Evolutionary conservation across 2,329 filamentous ascomycete species (phyloP), one percentile per base, ranked within the genome.

Genomic region (Cercospora sp.): DNA sequence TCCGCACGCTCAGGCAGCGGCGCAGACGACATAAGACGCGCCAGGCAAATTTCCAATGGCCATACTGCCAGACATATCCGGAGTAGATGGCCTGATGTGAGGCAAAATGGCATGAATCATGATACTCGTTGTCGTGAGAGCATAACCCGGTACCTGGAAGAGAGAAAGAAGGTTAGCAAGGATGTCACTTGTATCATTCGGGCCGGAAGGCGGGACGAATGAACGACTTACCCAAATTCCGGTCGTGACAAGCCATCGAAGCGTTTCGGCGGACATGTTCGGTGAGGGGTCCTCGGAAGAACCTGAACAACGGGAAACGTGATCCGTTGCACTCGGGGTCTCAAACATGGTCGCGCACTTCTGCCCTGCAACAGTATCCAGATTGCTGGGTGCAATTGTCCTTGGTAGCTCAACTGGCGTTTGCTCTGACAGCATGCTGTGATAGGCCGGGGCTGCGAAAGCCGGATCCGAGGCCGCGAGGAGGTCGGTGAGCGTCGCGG

Each of bases 401-500:
- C 53, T 60, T 13, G 12, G 28, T 23, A 28, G 26, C 58, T 57
- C 58, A 10, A 8, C 53, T 23, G 20, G 58, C 18, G 33, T 66
- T 23, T 30, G 23, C 20, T 59, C 65, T 51, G 65, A 30, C 12
- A 55, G 51, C 12, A 45, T 16, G 53, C 36, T 30, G 42, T 67
- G 45, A 26, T 64, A 60, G 63, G 61, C 20, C 36, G 66, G 45
- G 31, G 55, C 60, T 31, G 39, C 33, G 20, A 1, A 16, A 61
- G 31, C 59, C 33, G 59, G 2, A 31, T 58, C 53, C 20, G 64
- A 61, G 3, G 55, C 60, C 7, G 68, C 39, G 10, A 91, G 87
- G 67, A 95, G 83, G 76, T 95, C 91, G 3, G 89, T 85, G 16
- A 91, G 45, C 9, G 20, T 51, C 4, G 1, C 18, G 18, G 45